phyloP scores from a whole-genome alignment of 106 monocot genomes.

The Triglochin maritima region DNA sequence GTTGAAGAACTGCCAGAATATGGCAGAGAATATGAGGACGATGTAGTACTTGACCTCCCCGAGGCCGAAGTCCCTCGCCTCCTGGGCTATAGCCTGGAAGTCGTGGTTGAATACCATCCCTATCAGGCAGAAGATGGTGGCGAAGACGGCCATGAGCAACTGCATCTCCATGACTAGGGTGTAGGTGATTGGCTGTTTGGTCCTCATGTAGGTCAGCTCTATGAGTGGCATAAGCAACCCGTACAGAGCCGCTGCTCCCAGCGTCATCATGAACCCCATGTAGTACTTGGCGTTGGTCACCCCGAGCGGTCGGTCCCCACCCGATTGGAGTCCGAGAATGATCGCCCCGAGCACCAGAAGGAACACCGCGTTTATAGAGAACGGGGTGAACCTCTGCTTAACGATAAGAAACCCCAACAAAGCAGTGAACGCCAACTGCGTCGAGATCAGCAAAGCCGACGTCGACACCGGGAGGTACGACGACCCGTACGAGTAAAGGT shows the following conservation, averaged over 20 bases:
- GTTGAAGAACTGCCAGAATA: slow-evolving; percentile 47
- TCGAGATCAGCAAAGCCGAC: slow-evolving; percentile 6
- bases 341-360: slow-evolving; percentile 13
- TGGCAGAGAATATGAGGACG: slow-evolving; percentile 26
- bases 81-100: slow-evolving; percentile 27
- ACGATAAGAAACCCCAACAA: slow-evolving; percentile 16
- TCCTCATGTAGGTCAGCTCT: slow-evolving; percentile 27
- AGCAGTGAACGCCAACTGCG: slow-evolving; percentile 15
- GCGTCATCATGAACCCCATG: slow-evolving; percentile 10
- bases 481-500: slow-evolving; percentile 4
- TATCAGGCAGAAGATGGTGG: slow-evolving; percentile 2
- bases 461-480: slow-evolving; percentile 17
- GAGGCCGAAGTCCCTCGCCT: slow-evolving; percentile 35
- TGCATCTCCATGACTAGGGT: slow-evolving; percentile 41
- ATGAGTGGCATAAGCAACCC: slow-evolving; percentile 36
- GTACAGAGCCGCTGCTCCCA: slow-evolving; percentile 9
- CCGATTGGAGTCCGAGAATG: background rate
- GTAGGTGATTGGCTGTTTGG: slow-evolving; percentile 21
- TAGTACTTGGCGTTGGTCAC: slow-evolving; percentile 5
- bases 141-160: slow-evolving; percentile 10
- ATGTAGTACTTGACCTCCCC: slow-evolving; percentile 52
- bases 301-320: slow-evolving; percentile 1
- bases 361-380: slow-evolving; percentile 12
- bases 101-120: slow-evolving; percentile 16
- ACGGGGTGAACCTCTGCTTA: slow-evolving; percentile 13